phyloP scores from a whole-genome alignment of 2,329 filamentous ascomycete genomes.

The Raffaelea ambrosiae region DNA sequence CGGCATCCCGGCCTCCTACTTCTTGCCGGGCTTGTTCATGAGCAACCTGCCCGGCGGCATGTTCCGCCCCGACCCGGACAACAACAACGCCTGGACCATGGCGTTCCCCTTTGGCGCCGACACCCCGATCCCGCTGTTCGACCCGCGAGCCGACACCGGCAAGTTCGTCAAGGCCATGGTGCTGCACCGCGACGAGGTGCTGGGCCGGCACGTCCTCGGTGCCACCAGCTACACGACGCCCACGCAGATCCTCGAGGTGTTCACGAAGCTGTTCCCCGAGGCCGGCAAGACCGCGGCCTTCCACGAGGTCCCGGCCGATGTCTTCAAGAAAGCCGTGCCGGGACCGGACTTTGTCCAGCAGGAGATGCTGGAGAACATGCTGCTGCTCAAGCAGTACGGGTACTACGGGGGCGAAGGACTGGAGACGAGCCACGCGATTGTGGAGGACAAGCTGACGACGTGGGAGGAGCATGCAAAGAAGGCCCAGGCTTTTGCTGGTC shows the following conservation, averaged over 20 bases:
- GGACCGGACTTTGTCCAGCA: slow-evolving; percentile 26
- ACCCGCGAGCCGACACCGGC: slow-evolving; percentile 24
- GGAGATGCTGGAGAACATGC: slow-evolving; percentile 46
- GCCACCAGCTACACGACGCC: slow-evolving; percentile 33
- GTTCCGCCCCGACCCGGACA: slow-evolving; percentile 20
- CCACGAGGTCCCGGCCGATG: slow-evolving; percentile 26
- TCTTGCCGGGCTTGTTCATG: slow-evolving; percentile 44
- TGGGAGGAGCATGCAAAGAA: slow-evolving; percentile 24
- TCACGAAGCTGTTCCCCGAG: slow-evolving; percentile 20
- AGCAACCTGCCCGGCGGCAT: slow-evolving; percentile 30
- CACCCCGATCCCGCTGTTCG: slow-evolving; percentile 28
- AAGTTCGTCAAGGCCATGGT: slow-evolving; percentile 27
- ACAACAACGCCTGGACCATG: slow-evolving; percentile 25
- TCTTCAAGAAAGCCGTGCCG: slow-evolving; percentile 24
- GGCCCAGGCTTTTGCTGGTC: background rate
- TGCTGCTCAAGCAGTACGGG: slow-evolving; percentile 40
- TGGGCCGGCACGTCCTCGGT: slow-evolving; percentile 33
- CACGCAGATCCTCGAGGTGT: slow-evolving; percentile 27
- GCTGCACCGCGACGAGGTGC: slow-evolving; percentile 23
- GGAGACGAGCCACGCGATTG: slow-evolving; percentile 25
- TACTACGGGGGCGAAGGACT: slow-evolving; percentile 40
- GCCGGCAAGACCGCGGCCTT: slow-evolving; percentile 27
- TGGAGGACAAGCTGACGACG: slow-evolving; percentile 30
- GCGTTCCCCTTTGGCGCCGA: slow-evolving; percentile 22
- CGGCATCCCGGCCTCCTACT: slow-evolving; percentile 41